Evolutionary conservation across 2,329 filamentous ascomycete species (phyloP), one percentile per base, ranked within the genome.

Genomic region (Ceratocystis eucalypticola): DNA sequence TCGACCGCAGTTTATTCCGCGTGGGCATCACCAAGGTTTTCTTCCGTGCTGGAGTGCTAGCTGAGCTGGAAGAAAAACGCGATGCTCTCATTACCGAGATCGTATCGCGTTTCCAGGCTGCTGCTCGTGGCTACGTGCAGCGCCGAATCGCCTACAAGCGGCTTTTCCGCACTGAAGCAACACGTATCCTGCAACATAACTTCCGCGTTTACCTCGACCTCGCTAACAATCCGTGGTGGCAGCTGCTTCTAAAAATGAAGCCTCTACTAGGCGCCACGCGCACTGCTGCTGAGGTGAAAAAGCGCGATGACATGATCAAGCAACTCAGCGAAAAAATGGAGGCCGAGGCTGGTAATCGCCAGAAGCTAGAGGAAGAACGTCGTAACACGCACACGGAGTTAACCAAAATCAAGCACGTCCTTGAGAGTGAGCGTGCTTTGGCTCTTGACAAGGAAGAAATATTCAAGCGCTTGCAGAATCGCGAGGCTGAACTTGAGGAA

Each of bases 391-490:
- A 97, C 71, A 80, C 87, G 15, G 94, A 99, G 72, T 88, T 96
- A 72, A 84, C 92, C 70, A 86, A 89, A 41, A 89, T 97, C 61
- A 92, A 96, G 74, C 91, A 97, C 71, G 96, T 90, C 0, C 81
- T 99, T 1, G 95, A 99, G 75, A 96, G 92, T 70, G 95, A 99
- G 76, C 86, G 94, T 62, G 90, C 93, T n/a, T 80, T 99, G 53
- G 94, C 94, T 0, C 79, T 99, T 4, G 94, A 99, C 76, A 99
- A 99, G 74, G 95, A 99, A 74, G 94, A 99, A 72, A 99, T 99
- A 68, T 99, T 97, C 80, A 95, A 93, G 74, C 85, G 95, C n/a
- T 80, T 99, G 25, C 94, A 96, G 73, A 79, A 87, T 65, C 88
- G 94, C n/a, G 94, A 99, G 76, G 82, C 86, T 10, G 93, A 99